A percentile compares a stretch with the other conserved stretches of the same genome.
phyloP scores from a whole-genome alignment of 2,329 filamentous ascomycete species.

The Camillea tinctor region DNA sequence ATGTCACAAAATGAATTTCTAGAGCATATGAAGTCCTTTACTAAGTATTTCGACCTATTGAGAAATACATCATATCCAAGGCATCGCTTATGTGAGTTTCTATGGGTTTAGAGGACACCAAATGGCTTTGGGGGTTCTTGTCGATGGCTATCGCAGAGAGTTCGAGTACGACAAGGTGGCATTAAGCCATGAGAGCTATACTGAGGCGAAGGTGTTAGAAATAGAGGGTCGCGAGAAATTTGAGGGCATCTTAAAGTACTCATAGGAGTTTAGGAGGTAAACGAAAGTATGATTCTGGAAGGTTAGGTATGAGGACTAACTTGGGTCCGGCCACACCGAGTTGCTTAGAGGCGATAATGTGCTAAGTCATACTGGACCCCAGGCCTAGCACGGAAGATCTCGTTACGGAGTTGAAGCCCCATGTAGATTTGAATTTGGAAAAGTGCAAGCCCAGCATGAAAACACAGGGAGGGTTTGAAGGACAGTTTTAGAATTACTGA shows the following conservation, averaged over 20 bases:
- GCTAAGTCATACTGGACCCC: conserved; percentile 43
- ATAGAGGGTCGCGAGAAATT: conserved; percentile 38
- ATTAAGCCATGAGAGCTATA: conserved; percentile 35
- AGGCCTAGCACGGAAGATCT: conserved; percentile 40
- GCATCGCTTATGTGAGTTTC: conserved; percentile 31
- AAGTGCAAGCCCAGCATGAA: too few relatives aligned
- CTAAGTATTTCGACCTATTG: conserved; percentile 38
- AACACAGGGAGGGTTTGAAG: too few relatives aligned
- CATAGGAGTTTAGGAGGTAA: conserved; percentile 35
- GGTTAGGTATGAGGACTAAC: conserved; percentile 1
- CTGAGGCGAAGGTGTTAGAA: conserved; percentile 35
- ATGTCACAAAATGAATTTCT: conserved; percentile 30
- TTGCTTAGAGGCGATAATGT: conserved; percentile 42
- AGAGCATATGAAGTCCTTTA: conserved; percentile 41
- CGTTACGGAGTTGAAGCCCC: conserved; percentile 32
- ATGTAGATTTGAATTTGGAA: too few relatives aligned
- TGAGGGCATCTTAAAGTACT: conserved; percentile 39
- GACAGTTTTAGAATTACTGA: too few relatives aligned
- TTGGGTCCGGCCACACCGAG: conserved; percentile 20
- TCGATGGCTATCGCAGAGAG: conserved; percentile 19
- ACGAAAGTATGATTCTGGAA: background rate
- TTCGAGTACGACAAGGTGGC: conserved; percentile 39
- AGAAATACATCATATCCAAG: conserved; percentile 34
- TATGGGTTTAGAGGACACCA: conserved; percentile 27
- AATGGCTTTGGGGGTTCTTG: conserved; percentile 35